Conservation (phyloP, 2,329 filamentous ascomycete species). For the Sporothrix schenckii region DNA sequence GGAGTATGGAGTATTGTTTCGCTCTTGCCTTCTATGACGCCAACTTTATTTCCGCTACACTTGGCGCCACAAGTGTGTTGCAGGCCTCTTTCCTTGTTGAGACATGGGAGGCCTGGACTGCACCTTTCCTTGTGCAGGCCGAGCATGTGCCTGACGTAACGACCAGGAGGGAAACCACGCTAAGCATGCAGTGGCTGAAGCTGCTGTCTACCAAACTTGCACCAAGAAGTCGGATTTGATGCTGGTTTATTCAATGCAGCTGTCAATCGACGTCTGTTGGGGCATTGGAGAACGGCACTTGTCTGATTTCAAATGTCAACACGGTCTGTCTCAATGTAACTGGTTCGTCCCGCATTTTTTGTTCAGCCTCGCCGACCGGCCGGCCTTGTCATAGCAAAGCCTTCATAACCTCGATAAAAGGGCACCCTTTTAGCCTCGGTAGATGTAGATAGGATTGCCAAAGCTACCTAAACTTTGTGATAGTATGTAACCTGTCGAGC, state of each 20-base stretch:
- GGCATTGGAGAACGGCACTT: neutral
- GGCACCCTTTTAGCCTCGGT: neutral
- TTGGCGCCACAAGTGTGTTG: constrained; percentile 1
- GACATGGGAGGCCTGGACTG: constrained; percentile 30
- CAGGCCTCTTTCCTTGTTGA: constrained; percentile 18
- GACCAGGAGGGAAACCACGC: constrained; percentile 21
- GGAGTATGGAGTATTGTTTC: neutral
- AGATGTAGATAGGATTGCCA: no score
- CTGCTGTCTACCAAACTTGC: neutral
- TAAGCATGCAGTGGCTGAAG: constrained; percentile 24
- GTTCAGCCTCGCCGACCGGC: neutral
- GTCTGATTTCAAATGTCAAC: neutral
- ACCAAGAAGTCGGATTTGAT: neutral
- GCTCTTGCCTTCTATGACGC: constrained; percentile 2
- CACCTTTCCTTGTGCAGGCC: neutral
- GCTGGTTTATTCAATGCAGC: neutral
- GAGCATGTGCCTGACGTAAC: constrained; percentile 5
- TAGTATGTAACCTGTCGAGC: no score
- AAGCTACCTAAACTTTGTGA: no score
- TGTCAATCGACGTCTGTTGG: constrained; percentile 8
- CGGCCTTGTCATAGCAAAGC: neutral
- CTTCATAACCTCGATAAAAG: neutral
- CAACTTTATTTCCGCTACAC: neutral
- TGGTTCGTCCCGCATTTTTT: neutral
- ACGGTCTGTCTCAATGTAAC: neutral